Conservation (phyloP, 805 yeast genomes). For the Dipodascus geniculatus region DNA sequence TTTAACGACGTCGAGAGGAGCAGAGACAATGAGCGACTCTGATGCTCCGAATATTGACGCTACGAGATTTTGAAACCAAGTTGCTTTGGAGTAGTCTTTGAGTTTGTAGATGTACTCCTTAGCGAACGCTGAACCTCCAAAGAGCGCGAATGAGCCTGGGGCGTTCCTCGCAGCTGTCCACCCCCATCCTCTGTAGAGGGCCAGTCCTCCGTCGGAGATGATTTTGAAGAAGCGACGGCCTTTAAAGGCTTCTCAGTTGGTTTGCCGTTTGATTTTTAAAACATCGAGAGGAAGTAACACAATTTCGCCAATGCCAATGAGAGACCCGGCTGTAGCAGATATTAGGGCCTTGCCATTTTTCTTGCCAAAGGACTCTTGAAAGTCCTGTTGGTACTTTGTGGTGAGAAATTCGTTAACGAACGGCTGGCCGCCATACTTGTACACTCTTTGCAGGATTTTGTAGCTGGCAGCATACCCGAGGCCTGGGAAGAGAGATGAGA, state of each 20-base stretch:
- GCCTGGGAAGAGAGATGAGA: slow-evolving; percentile 89
- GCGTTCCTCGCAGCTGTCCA: slow-evolving; percentile 99
- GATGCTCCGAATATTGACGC: slow-evolving; percentile 95
- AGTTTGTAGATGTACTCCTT: slow-evolving; percentile 88
- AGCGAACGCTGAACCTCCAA: slow-evolving; percentile 98
- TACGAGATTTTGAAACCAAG: slow-evolving; percentile 90
- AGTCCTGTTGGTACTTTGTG: slow-evolving; percentile 54
- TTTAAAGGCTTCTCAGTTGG: slow-evolving; percentile 94
- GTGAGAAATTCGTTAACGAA: slow-evolving; percentile 89
- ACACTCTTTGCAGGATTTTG: slow-evolving; percentile 91
- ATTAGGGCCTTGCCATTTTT: slow-evolving; percentile 96
- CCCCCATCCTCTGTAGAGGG: slow-evolving; percentile 96
- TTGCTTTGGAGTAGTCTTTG: slow-evolving; percentile 76
- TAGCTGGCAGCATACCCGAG: slow-evolving; percentile 96
- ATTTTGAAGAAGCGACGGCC: slow-evolving; percentile 93
- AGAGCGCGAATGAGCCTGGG: slow-evolving; percentile 95
- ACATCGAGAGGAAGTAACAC: slow-evolving; percentile 92
- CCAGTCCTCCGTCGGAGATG: slow-evolving; percentile 81
- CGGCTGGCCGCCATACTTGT: slow-evolving; percentile 99
- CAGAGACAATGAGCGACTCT: slow-evolving; percentile 90
- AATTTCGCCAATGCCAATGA: slow-evolving; percentile 97
- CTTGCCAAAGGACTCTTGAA: slow-evolving; percentile 71
- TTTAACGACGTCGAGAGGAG: slow-evolving; percentile 96
- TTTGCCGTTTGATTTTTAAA: slow-evolving; percentile 94
- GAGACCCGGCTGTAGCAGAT: slow-evolving; percentile 94